Percentiles rank a stretch among this genome's conserved stretches.
phyloP scores from a whole-genome alignment of 192 early-diverging fungal species.

The Coemansia guatemalensis region DNA sequence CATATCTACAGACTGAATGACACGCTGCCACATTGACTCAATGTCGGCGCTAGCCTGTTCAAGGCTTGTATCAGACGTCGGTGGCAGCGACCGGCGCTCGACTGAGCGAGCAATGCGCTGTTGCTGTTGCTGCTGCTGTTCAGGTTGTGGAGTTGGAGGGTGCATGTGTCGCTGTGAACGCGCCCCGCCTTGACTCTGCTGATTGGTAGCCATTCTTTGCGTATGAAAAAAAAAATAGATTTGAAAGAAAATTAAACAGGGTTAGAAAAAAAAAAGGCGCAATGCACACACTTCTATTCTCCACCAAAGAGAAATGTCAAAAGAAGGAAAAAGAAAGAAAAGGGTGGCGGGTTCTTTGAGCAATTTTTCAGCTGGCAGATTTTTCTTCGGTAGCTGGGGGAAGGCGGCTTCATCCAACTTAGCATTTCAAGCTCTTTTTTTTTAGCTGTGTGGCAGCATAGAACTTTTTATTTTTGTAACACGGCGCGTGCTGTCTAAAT shows the following conservation, averaged over 20 bases:
- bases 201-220: neutral
- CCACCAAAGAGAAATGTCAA: neutral
- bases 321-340: conserved; percentile 1
- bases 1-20: conserved; percentile 7
- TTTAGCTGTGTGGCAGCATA: neutral
- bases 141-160: neutral
- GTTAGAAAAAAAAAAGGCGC: neutral
- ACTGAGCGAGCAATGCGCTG: neutral
- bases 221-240: neutral
- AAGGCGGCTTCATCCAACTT: neutral
- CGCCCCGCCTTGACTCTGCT: neutral
- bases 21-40: conserved; percentile 23
- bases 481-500: neutral
- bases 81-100: neutral
- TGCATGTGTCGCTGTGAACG: neutral
- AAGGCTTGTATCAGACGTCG: conserved; percentile 5
- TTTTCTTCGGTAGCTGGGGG: neutral
- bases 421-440: neutral
- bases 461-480: neutral
- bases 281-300: neutral
- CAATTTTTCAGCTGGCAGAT: neutral
- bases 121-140: neutral
- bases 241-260: neutral
- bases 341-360: neutral
- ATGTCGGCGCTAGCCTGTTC: conserved; percentile 9